Conservation (phyloP, 768 basidiomycete genomes). For the Saitozyma sp. region DNA sequence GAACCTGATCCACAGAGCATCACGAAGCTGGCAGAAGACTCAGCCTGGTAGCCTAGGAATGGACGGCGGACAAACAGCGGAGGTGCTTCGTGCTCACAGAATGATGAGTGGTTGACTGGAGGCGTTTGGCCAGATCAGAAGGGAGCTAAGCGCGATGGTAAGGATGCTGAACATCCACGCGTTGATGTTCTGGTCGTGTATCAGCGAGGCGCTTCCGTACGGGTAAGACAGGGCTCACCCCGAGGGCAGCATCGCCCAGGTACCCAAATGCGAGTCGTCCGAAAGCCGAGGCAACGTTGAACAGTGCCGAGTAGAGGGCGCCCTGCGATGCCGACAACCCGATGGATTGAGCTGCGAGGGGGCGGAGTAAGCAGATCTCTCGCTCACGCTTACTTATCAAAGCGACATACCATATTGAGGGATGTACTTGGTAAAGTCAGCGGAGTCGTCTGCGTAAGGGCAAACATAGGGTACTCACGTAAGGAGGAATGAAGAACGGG, state of each 20-base stretch:
- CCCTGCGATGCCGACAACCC: slow-evolving; percentile 22
- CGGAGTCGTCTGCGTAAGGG: too few species aligned
- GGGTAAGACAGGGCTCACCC: slow-evolving; percentile 11
- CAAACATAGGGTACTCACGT: slow-evolving; percentile 9
- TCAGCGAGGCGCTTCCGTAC: too few species aligned
- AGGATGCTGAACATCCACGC: slow-evolving; percentile 18
- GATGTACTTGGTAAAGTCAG: slow-evolving; percentile 4
- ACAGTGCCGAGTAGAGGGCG: slow-evolving; percentile 19
- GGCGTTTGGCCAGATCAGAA: slow-evolving; percentile 23
- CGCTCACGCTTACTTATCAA: neutral
- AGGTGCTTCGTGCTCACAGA: slow-evolving; percentile 5
- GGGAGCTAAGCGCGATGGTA: slow-evolving; percentile 15
- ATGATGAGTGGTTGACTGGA: slow-evolving; percentile 12
- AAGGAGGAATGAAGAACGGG: slow-evolving; percentile 32
- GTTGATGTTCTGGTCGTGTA: slow-evolving; percentile 10
- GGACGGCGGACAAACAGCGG: too few species aligned
- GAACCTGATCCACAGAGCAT: slow-evolving; percentile 19
- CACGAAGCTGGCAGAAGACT: slow-evolving; percentile 1
- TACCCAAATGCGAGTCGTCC: slow-evolving; percentile 20
- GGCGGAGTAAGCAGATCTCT: too few species aligned
- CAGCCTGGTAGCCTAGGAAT: neutral
- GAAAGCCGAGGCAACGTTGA: slow-evolving; percentile 21
- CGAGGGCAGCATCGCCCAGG: slow-evolving; percentile 19
- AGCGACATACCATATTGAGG: slow-evolving; percentile 4
- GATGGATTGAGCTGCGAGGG: slow-evolving; percentile 11